A percentile compares a stretch with the other conserved stretches of the same genome.
These are phyloP conservation scores for Pseudofabraea citricarpa DNA, from an alignment of 2,329 filamentous ascomycete species.

Conservation along the genomic window DNA sequence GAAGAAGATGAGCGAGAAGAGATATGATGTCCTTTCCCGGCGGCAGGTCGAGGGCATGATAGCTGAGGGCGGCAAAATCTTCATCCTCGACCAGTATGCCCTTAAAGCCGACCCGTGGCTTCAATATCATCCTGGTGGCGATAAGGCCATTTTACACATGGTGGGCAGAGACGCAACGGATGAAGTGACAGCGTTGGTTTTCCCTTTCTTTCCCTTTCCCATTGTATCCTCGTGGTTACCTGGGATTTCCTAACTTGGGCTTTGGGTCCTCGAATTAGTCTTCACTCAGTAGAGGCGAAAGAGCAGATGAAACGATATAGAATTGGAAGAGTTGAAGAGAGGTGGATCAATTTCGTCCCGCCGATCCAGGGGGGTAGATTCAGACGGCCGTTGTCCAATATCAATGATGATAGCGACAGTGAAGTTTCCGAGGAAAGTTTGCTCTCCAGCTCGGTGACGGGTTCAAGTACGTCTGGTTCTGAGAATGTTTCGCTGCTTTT, in stretches of 20 bases:
- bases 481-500: neutral
- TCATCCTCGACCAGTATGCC: slow-evolving; percentile 74
- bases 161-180: slow-evolving; percentile 87
- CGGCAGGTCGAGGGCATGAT: slow-evolving; percentile 73
- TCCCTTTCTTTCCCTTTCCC: slow-evolving; percentile 5
- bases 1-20: slow-evolving; percentile 1
- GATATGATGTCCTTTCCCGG: slow-evolving; percentile 38
- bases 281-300: slow-evolving; percentile 72
- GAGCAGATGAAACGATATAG: slow-evolving; percentile 46
- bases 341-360: slow-evolving; percentile 80
- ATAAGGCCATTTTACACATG: slow-evolving; percentile 86
- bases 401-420: too few species aligned
- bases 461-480: too few species aligned
- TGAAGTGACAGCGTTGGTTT: slow-evolving; percentile 75
- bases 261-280: slow-evolving; percentile 37
- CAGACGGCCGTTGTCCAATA: neutral
- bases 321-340: slow-evolving; percentile 72
- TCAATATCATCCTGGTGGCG: slow-evolving; percentile 82
- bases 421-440: too few species aligned
- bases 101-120: slow-evolving; percentile 83
- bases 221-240: too few species aligned
- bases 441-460: too few species aligned
- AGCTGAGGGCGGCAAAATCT: slow-evolving; percentile 68
- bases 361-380: slow-evolving; percentile 74
- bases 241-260: slow-evolving; percentile 1